Conservation (phyloP, 1,284 basidiomycete genomes). For the Papiliotrema fonsecae region DNA sequence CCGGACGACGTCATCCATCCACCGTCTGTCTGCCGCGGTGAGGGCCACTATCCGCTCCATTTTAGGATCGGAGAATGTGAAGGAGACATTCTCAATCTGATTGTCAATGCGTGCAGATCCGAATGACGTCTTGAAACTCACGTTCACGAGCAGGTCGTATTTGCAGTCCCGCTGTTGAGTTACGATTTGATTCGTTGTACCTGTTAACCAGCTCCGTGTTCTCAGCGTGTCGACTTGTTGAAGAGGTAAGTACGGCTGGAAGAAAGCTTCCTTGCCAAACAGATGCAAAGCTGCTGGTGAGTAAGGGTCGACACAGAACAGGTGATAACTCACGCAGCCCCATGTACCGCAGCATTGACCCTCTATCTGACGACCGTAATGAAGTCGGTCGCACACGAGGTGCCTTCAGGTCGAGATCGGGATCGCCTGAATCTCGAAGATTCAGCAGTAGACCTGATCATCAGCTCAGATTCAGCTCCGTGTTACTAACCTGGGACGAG, state of each 20-base stretch:
- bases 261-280: conserved; percentile 88
- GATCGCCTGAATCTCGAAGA: conserved; percentile 87
- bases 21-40: conserved; percentile 90
- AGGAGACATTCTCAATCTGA: conserved; percentile 75
- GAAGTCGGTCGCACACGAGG: conserved; percentile 66
- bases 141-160: conserved; percentile 85
- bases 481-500: conserved; percentile 62
- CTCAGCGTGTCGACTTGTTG: conserved; percentile 90
- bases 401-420: conserved; percentile 63
- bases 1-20: conserved; percentile 79
- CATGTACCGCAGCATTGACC: conserved; percentile 84
- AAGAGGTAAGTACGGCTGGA: conserved; percentile 94
- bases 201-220: conserved; percentile 71
- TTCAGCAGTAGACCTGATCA: conserved; percentile 70
- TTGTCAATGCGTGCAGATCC: conserved; percentile 1
- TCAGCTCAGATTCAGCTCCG: background rate
- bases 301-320: background rate
- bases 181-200: conserved; percentile 94
- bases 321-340: conserved; percentile 70
- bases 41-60: conserved; percentile 72
- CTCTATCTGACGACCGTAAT: conserved; percentile 81
- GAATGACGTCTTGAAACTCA: conserved; percentile 46
- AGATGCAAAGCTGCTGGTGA: conserved; percentile 46
- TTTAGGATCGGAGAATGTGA: conserved; percentile 78
- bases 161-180: conserved; percentile 79